Percentiles rank a stretch among this genome's conserved stretches.
phyloP scores from a whole-genome alignment of 163 green algal species.

The Chlorella variabilis region DNA sequence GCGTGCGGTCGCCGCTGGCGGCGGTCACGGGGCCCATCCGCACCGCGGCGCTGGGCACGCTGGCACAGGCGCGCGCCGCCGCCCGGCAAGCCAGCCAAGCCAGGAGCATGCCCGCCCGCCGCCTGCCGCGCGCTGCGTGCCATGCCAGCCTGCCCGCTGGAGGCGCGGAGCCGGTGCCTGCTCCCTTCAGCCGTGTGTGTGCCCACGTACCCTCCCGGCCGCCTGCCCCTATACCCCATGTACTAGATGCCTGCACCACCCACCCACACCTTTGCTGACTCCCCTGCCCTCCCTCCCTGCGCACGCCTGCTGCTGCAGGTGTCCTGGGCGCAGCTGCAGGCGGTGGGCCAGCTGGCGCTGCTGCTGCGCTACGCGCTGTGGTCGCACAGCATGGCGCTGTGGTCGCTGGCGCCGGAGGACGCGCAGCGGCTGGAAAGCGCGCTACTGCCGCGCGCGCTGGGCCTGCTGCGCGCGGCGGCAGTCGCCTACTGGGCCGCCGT shows the following conservation, averaged over 20 bases:
- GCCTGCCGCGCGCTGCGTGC: neutral
- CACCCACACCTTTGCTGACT: neutral
- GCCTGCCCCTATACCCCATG: too few species aligned
- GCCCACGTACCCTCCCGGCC: too few species aligned
- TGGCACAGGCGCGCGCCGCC: constrained; percentile 1
- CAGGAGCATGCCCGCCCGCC: too few species aligned
- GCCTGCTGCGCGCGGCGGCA: constrained; percentile 20
- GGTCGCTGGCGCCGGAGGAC: constrained; percentile 2
- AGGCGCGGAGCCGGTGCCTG: neutral
- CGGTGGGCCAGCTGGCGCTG: constrained; percentile 4
- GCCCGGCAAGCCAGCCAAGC: too few species aligned
- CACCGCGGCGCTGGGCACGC: neutral
- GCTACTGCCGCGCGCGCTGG: constrained; percentile 1
- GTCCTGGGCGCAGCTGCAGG: constrained; percentile 15
- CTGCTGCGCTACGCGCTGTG: constrained; percentile 19
- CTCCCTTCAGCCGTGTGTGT: neutral
- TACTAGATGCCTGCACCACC: too few species aligned
- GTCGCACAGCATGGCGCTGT: constrained; percentile 23
- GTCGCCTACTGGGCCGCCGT: constrained; percentile 32
- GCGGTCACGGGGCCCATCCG: neutral
- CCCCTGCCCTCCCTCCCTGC: too few species aligned
- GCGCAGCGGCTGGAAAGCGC: neutral
- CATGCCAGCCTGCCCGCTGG: neutral
- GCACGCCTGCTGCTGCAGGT: neutral
- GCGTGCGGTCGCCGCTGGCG: neutral